Conservation (phyloP, 2,329 filamentous ascomycete genomes). For the Pseudogymnoascus sp. region DNA sequence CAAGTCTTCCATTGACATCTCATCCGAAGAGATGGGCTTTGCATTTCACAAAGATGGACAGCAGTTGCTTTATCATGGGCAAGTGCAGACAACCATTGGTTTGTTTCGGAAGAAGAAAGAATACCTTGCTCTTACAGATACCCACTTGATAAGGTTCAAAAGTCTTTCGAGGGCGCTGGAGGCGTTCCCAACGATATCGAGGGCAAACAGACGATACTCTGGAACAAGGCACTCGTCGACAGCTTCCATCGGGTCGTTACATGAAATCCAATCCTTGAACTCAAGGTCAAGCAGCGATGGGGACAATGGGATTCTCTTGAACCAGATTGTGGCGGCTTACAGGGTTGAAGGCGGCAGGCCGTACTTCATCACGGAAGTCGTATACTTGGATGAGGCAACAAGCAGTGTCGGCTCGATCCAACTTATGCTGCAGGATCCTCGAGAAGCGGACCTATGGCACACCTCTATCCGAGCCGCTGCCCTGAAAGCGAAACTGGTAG, state of each 20-base stretch:
- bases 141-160: conserved; percentile 61
- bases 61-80: conserved; percentile 42
- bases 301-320: conserved; percentile 48
- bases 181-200: conserved; percentile 46
- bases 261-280: conserved; percentile 51
- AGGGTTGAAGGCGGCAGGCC: conserved; percentile 60
- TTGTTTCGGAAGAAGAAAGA: conserved; percentile 68
- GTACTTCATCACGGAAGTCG: conserved; percentile 60
- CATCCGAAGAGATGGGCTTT: conserved; percentile 2
- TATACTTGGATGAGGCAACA: conserved; percentile 59
- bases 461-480: conserved; percentile 53
- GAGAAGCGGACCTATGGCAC: conserved; percentile 61
- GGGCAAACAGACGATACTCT: conserved; percentile 30
- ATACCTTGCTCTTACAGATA: conserved; percentile 64
- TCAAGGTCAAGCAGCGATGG: conserved; percentile 43
- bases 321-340: conserved; percentile 61
- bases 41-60: conserved; percentile 2
- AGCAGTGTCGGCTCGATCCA: conserved; percentile 55
- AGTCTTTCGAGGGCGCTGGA: conserved; percentile 59
- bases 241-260: conserved; percentile 52
- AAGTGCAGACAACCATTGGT: conserved; percentile 61
- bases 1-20: conserved; percentile 19
- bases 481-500: conserved; percentile 45
- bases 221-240: conserved; percentile 49
- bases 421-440: conserved; percentile 55